Conservation (phyloP, 192 early-diverging fungal genomes). For the Kickxella alabastrina region DNA sequence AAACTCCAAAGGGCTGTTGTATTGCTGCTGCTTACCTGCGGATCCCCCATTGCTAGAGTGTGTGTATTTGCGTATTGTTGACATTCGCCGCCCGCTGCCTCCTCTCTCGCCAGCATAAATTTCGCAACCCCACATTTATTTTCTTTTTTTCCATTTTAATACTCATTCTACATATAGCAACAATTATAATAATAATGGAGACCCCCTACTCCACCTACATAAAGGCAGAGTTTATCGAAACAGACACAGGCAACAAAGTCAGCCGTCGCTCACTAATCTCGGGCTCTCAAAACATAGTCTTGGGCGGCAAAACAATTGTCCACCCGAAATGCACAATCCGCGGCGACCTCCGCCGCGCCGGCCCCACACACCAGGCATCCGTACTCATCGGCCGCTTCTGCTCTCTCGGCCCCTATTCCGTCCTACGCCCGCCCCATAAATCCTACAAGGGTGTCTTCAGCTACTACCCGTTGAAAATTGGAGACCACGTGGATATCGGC, state of each 20-base stretch:
- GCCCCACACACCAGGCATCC: constrained; percentile 78
- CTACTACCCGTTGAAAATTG: constrained; percentile 97
- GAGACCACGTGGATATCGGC: constrained; percentile 87
- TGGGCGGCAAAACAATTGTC: constrained; percentile 95
- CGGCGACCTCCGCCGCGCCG: constrained; percentile 88
- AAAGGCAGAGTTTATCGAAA: constrained; percentile 90
- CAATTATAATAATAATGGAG: constrained; percentile 67
- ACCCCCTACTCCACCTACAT: constrained; percentile 66
- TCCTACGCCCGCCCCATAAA: constrained; percentile 93
- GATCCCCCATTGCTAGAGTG: too few relatives aligned
- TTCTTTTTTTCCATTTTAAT: too few relatives aligned
- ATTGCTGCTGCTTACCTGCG: too few relatives aligned
- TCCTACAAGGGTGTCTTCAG: constrained; percentile 87
- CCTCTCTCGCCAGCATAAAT: too few relatives aligned
- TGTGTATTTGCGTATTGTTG: too few relatives aligned
- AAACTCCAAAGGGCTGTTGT: too few relatives aligned
- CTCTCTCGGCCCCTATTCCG: constrained; percentile 66
- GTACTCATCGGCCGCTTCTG: constrained; percentile 92
- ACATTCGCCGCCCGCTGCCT: too few relatives aligned
- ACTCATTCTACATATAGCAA: not conserved
- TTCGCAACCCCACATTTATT: too few relatives aligned
- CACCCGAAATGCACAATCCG: constrained; percentile 88
- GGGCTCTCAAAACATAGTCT: constrained; percentile 93
- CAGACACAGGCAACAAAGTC: constrained; percentile 98
- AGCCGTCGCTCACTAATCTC: constrained; percentile 88